Conservation (phyloP, 1,139 yeast genomes). For the Suhomyces yuchorum region DNA sequence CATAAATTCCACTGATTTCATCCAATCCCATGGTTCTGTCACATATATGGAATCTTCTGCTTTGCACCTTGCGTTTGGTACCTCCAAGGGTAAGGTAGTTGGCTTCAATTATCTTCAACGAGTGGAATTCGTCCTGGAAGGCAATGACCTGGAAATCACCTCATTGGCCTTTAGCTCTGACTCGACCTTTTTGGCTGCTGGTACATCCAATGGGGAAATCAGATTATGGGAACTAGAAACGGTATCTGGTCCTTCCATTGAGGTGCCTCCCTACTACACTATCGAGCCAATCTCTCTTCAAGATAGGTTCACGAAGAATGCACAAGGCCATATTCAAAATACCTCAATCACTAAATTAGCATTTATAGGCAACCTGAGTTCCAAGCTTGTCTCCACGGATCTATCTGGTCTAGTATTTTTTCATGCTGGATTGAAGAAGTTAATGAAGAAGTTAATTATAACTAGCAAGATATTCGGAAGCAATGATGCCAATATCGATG, state of each 20-base stretch:
- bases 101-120: constrained; percentile 67
- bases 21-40: constrained; percentile 50
- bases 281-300: constrained; percentile 34
- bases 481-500: constrained; percentile 32
- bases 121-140: constrained; percentile 42
- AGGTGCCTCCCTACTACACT: constrained; percentile 17
- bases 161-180: constrained; percentile 36
- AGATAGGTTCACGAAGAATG: constrained; percentile 29
- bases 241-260: background rate
- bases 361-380: constrained; percentile 59
- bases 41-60: constrained; percentile 51
- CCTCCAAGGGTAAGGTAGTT: constrained; percentile 57
- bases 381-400: constrained; percentile 63
- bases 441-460: constrained; percentile 53
- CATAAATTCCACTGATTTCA: constrained; percentile 29
- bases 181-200: constrained; percentile 37
- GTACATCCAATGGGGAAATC: constrained; percentile 34
- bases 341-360: constrained; percentile 49
- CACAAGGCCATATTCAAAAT: constrained; percentile 56
- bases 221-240: constrained; percentile 32
- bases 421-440: constrained; percentile 60
- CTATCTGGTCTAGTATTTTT: constrained; percentile 57
- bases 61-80: constrained; percentile 59
- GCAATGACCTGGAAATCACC: constrained; percentile 21
- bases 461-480: constrained; percentile 57